Conservation (phyloP, 441 rosid species). For the Euphorbia celastroides region DNA sequence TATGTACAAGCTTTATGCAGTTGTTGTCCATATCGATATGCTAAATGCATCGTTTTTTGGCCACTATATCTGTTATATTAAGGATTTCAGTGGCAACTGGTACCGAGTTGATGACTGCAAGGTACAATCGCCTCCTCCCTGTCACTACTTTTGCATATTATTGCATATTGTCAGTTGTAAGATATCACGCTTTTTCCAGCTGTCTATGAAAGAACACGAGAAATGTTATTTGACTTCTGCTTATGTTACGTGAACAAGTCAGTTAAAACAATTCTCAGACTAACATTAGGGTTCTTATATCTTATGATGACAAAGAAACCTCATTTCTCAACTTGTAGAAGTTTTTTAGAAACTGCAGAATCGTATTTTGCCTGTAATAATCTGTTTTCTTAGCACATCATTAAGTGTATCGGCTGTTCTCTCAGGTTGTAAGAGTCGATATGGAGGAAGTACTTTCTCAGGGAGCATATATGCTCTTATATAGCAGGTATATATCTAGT, state of each 20-base stretch:
- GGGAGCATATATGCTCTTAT: slow-evolving; percentile 94
- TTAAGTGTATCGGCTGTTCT: background rate
- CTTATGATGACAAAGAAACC: background rate
- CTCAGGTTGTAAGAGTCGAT: slow-evolving; percentile 63
- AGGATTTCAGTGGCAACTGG: slow-evolving; percentile 86
- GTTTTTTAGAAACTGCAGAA: background rate
- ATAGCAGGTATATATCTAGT: slow-evolving; percentile 58
- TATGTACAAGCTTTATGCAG: slow-evolving; percentile 80
- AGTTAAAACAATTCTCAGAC: too few species aligned
- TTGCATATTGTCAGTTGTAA: background rate
- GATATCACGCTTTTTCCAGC: background rate
- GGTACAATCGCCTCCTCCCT: slow-evolving; percentile 35
- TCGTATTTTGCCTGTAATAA: slow-evolving; percentile 2
- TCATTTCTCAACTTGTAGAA: background rate
- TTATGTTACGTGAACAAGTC: background rate
- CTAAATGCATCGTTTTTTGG: slow-evolving; percentile 97
- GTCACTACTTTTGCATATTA: background rate
- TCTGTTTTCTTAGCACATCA: background rate
- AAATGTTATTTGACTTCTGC: background rate
- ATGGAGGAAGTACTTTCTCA: slow-evolving; percentile 87
- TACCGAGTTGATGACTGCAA: slow-evolving; percentile 81
- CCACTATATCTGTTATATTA: slow-evolving; percentile 86
- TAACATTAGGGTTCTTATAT: too few species aligned
- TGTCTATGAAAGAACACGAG: background rate
- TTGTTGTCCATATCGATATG: slow-evolving; percentile 95